Percentiles rank a stretch among this genome's conserved stretches.
These are phyloP conservation scores for Hypoxylon sp. DNA, from an alignment of 2,329 filamentous ascomycete genomes.

Conservation along the genomic window DNA sequence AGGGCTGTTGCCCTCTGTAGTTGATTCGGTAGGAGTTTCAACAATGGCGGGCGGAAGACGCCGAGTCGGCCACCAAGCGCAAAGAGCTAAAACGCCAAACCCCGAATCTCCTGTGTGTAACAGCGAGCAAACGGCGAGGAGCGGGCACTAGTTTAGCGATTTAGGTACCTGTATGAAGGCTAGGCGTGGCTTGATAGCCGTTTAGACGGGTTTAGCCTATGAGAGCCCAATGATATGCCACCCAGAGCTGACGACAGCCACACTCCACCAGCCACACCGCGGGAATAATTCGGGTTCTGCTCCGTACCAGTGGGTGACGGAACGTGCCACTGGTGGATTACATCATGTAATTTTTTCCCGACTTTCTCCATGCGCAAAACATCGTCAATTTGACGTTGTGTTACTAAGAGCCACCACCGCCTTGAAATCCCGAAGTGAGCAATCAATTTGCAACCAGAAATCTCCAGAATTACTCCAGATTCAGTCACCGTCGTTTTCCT, in stretches of 20 bases:
- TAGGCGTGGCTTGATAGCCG: slow-evolving; percentile 39
- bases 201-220: slow-evolving; percentile 20
- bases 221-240: slow-evolving; percentile 8
- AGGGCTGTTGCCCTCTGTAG: slow-evolving; percentile 9
- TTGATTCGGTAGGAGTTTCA: not conserved
- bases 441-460: slow-evolving; percentile 8
- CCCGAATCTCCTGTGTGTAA: slow-evolving; percentile 34
- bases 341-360: slow-evolving; percentile 44
- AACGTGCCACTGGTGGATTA: slow-evolving; percentile 42
- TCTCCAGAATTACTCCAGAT: not conserved
- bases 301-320: slow-evolving; percentile 33
- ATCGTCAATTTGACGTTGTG: slow-evolving; percentile 42
- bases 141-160: slow-evolving; percentile 27
- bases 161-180: slow-evolving; percentile 20
- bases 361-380: slow-evolving; percentile 40
- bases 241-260: slow-evolving; percentile 21
- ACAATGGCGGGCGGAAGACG: slow-evolving; percentile 36
- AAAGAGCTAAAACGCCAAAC: slow-evolving; percentile 30
- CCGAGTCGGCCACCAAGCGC: slow-evolving; percentile 26
- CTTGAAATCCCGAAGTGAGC: slow-evolving; percentile 37
- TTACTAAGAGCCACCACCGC: slow-evolving; percentile 35
- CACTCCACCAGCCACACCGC: slow-evolving; percentile 33
- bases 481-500: slow-evolving; percentile 8
- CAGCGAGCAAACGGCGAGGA: slow-evolving; percentile 44
- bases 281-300: slow-evolving; percentile 45